Evolutionary conservation across 768 basidiomycete genomes (phyloP), one percentile per base, ranked within the genome.

Genomic region (Lactarius akahatsu): DNA sequence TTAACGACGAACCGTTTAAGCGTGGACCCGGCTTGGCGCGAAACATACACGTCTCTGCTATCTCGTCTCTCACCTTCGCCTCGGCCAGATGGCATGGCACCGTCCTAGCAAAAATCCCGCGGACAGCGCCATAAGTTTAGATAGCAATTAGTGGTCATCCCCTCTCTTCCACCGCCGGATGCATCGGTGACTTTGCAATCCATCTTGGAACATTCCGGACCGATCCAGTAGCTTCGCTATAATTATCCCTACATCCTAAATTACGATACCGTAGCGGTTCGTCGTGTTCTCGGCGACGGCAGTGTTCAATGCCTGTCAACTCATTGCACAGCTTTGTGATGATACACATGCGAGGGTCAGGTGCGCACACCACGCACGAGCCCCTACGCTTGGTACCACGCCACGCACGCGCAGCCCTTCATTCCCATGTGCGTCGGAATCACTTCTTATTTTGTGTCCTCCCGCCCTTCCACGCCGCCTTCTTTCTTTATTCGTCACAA

Each of bases 351-450:
- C 30, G 55, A 40, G 9, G 38, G 57, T 41, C 63, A 64, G 63
- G 47, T 59, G 63, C 13, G n/a, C 15, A 28, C 18, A 30, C 28
- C 55, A 65, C 58, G 38, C 40, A 55, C 58, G 18, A 54, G 50
- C 26, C 11, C 2, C 1, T 10, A 13, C 11, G 0, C 45, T 47
- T n/a, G 2, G 20, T 40, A 40, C 15, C 43, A 11, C 45, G 20
- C 45, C 45, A 47, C 45, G 45, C 45, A 47, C 10, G 45, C 45
- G 45, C 45, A 63, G 57, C 56, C 40, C 18, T 47, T 15, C 40
- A 4, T n/a, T 34, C 57, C 63, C 63, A 54, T 45, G 50, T 60
- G 58, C 57, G 63, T 59, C 63, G 63, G 63, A 32, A 64, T 5
- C 23, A 38, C 30, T 28, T 15, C 1, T 65, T 59, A 9, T 60